Base-by-base conservation (phyloP, 768 basidiomycete species). In the Amanita muscaria region DNA sequence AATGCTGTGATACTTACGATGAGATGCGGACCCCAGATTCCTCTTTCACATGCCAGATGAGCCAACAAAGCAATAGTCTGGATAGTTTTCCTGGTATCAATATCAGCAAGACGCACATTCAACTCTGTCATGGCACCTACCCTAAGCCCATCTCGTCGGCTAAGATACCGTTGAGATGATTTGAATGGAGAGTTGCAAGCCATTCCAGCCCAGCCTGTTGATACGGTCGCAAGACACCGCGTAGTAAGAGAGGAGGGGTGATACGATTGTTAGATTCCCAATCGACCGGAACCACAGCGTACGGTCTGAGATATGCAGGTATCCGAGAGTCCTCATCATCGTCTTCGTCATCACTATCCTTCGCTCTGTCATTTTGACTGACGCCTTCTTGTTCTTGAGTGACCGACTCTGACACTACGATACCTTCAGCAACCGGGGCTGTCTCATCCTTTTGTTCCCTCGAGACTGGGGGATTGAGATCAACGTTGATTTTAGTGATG, bases 101-200 rank as follows among this genome's bases (percentile, higher is more conserved):
- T 10, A 8, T 42, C 22, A 41, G n/a, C n/a, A 24, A 41, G 19
- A 1, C 6, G 21, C 21, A 11, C 31, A 25, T 8, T 12, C 23
- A 10, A 18, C 11, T 32, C n/a, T 9, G 18, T 6, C n/a, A 11
- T n/a, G 31, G 32, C 11, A 72, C 83, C 32, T 55, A 93, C 89
- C 91, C 91, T 5, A 94, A 64, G 34, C 91, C 92, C 91, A 96
- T 93, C 62, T 94, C 90, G 56, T 94, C 92, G 1, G 90, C 89
- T 32, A 90, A 65, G 39, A 90, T 89, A 1, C 87, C 87, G 52
- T 90, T 89, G 33, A 87, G 53, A 51, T 81, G 79, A 52, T 88
- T 88, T 30, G 69, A 68, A 59, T 93, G 90, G 45, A 94, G 67
- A 56, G 81, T 87, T 4, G 89, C 84, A 33, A 96, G 79, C 94